A percentile compares a stretch with the other conserved stretches of the same genome.
These are phyloP conservation scores for Wakefieldia striispora DNA, from an alignment of 768 basidiomycete species.

Conservation along the genomic window DNA sequence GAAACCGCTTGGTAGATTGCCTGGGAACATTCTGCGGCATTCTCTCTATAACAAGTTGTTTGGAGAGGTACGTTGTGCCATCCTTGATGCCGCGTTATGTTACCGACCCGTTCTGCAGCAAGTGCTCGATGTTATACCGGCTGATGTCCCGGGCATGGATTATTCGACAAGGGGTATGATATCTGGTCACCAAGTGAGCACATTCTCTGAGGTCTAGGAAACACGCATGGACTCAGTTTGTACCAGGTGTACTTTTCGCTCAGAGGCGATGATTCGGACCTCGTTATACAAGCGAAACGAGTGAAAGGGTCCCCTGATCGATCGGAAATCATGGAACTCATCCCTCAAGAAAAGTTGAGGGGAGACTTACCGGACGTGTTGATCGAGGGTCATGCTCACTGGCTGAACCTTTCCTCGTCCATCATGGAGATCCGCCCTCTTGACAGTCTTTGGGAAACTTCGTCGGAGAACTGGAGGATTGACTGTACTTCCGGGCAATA, in stretches of 20 bases:
- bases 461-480: constrained; percentile 26
- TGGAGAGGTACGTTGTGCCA: constrained; percentile 10
- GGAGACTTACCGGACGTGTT: constrained; percentile 26
- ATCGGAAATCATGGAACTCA: constrained; percentile 16
- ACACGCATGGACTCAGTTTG: neutral
- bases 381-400: constrained; percentile 25
- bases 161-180: constrained; percentile 18
- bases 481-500: constrained; percentile 1
- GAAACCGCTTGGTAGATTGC: constrained; percentile 17
- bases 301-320: neutral
- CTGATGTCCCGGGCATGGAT: constrained; percentile 21
- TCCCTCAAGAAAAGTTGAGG: constrained; percentile 19
- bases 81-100: no score
- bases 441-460: constrained; percentile 20
- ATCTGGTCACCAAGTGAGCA: constrained; percentile 17
- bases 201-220: neutral
- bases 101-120: constrained; percentile 6
- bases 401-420: constrained; percentile 26
- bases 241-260: constrained; percentile 15
- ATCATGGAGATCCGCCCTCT: constrained; percentile 29
- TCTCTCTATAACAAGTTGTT: constrained; percentile 19
- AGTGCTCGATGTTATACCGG: constrained; percentile 18
- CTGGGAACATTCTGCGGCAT: constrained; percentile 6
- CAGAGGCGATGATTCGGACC: neutral
- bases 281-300: constrained; percentile 11